Percentiles rank a stretch among this genome's conserved stretches.
Evolutionary conservation across 192 early-diverging fungal genomes (phyloP).

Genomic region (Podila verticillata): DNA sequence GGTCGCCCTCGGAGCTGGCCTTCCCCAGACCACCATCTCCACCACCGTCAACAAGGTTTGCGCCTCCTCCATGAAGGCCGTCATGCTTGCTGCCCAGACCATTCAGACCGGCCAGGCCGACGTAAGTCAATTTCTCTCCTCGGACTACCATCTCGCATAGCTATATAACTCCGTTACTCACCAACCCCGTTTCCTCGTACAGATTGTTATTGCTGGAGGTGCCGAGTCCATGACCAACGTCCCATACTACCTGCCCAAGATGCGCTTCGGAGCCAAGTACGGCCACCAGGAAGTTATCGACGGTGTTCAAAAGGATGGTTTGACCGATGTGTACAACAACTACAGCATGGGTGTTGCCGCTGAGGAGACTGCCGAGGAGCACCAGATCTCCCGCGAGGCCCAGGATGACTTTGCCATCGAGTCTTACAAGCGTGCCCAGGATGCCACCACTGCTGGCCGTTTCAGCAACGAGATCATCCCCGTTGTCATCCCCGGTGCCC

Average conservation of each 20-base stretch:
- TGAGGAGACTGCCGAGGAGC: conserved; percentile 82
- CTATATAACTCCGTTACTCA: background rate
- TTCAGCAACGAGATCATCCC: conserved; percentile 78
- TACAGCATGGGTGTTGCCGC: conserved; percentile 84
- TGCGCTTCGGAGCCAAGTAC: conserved; percentile 81
- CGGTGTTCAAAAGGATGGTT: conserved; percentile 78
- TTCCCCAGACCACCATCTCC: conserved; percentile 67
- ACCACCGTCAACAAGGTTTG: conserved; percentile 90
- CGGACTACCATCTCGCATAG: too few relatives aligned
- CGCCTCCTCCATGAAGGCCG: conserved; percentile 85
- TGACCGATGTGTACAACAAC: conserved; percentile 79
- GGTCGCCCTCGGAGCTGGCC: conserved; percentile 78
- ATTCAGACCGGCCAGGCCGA: conserved; percentile 79
- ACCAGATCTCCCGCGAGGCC: conserved; percentile 78
- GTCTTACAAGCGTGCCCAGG: conserved; percentile 82
- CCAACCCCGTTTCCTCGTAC: background rate
- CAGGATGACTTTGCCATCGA: conserved; percentile 83
- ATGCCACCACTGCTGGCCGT: conserved; percentile 65
- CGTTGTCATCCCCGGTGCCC: conserved; percentile 72
- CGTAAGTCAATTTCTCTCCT: conserved; percentile 43
- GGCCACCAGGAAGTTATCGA: conserved; percentile 78
- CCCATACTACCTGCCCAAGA: conserved; percentile 83
- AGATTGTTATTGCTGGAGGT: conserved; percentile 77
- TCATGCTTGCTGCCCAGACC: conserved; percentile 76
- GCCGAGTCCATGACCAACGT: conserved; percentile 87